Evolutionary conservation across 208 protist species (phyloP), one percentile per base, ranked within the genome.

Genomic region (Acanthamoeba castellanii): DNA sequence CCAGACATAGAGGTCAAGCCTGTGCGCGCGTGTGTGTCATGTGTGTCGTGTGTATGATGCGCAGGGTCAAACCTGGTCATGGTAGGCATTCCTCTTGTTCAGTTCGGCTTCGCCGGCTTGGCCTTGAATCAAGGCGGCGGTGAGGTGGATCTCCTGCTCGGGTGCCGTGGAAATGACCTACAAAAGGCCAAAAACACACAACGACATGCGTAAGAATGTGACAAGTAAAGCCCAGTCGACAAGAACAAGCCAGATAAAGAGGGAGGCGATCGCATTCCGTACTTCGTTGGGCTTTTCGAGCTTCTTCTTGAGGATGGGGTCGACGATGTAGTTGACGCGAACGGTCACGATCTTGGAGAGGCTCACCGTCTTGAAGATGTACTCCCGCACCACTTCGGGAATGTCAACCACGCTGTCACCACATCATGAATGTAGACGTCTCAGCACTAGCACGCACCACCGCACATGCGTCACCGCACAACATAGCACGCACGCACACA

Each of bases 221-320:
- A 47, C 45, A 47, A 47, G 37, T 1, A 42, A 47, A 47, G 45
- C 2, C 25, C n/a, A 72, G 22, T n/a, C 57, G 20, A 64, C 57
- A 64, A 5, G 57, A 64, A 64, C 37, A 42, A 3, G 37, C 37
- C 37, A 47, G 45, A 47, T 4, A 11, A 0, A 27, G 57, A 64
- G 57, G 57, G 57, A 64, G 22, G 57, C 22, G 57, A 25, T 64
- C 45, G 57, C 22, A 16, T 25, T 64, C n/a, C 4, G 66, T 30
- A 72, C 66, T 27, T 85, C 76, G 37, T 85, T 85, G 76, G 76
- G 76, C 27, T 11, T 42, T 14, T 47, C 76, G 25, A 85, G 76
- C 76, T 85, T 85, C 76, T 85, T 85, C 42, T 85, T 85, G 76
- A 85, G 76, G 76, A 85, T 85, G 76, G 76, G 76, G 52, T 85